Evolutionary conservation across 208 protist species (phyloP).

Genomic region (Histomonas meleagridis): DNA sequence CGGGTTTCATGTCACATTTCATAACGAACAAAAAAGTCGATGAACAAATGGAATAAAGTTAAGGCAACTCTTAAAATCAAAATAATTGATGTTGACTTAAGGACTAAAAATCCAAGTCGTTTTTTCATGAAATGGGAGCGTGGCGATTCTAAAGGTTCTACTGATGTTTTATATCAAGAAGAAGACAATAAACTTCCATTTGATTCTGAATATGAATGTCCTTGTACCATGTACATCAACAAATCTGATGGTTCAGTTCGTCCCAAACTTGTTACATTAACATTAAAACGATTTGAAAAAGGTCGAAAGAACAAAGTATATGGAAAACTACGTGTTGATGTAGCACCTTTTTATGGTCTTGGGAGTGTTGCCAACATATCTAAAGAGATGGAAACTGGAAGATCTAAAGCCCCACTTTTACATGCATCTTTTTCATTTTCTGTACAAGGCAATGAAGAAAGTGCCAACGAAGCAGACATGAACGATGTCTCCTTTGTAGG

Average conservation of each 20-base stretch:
- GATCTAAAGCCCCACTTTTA: not conserved
- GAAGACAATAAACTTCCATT: not conserved
- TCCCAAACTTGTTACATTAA: not conserved
- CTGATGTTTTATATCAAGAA: not conserved
- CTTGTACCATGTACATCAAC: constrained; percentile 18
- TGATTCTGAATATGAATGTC: not conserved
- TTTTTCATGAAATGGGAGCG: no score
- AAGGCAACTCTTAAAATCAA: no score
- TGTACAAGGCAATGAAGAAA: not conserved
- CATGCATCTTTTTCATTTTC: not conserved
- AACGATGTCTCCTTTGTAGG: not conserved
- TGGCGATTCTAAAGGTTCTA: not conserved
- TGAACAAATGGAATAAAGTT: no score
- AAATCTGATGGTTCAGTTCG: not conserved
- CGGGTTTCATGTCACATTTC: no score
- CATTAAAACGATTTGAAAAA: not conserved
- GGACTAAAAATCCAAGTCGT: no score
- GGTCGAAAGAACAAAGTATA: not conserved
- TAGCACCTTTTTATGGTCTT: not conserved
- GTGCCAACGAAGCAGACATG: not conserved
- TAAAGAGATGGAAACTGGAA: not conserved
- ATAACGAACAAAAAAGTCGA: no score
- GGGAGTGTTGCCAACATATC: not conserved
- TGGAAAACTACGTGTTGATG: constrained; percentile 15
- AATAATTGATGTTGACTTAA: no score